phyloP scores from a whole-genome alignment of 495 filamentous ascomycete species.

The Rhypophila decipiens region DNA sequence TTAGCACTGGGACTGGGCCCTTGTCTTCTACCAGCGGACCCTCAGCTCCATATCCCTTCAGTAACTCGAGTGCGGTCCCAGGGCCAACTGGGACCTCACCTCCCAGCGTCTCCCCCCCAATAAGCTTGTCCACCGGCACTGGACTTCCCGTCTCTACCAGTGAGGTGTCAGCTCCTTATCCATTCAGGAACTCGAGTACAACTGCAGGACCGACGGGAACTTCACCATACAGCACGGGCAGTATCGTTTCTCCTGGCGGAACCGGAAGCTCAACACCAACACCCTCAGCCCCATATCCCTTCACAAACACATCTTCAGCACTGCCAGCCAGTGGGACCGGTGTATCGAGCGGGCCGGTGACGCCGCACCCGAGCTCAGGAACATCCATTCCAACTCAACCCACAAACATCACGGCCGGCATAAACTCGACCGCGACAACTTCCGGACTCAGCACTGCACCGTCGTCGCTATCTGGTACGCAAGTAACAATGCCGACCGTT shows the following conservation, averaged over 20 bases:
- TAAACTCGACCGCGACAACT: slow-evolving; percentile 5
- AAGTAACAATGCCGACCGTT: neutral
- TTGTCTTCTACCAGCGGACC: neutral
- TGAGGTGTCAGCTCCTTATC: slow-evolving; percentile 3
- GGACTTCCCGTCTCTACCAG: neutral
- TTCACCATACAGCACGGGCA: neutral
- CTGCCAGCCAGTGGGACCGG: neutral
- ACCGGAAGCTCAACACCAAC: neutral
- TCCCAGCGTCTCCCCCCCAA: neutral
- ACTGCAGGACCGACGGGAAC: neutral
- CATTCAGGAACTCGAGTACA: slow-evolving; percentile 2
- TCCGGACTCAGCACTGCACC: neutral
- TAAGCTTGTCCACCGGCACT: neutral
- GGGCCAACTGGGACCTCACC: neutral
- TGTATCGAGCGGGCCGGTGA: neutral
- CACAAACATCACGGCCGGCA: slow-evolving; percentile 1
- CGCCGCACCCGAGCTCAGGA: neutral
- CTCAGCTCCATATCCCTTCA: slow-evolving; percentile 2
- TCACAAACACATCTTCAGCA: slow-evolving; percentile 5
- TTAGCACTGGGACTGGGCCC: neutral
- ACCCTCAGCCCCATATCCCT: slow-evolving; percentile 6
- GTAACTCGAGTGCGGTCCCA: slow-evolving; percentile 3
- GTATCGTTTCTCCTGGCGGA: neutral
- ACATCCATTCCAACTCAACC: slow-evolving; percentile 4
- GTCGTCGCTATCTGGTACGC: neutral